These are phyloP conservation scores for Aspergillus spinulosporus DNA, from an alignment of 2,329 filamentous ascomycete species.

Conservation along the genomic window DNA sequence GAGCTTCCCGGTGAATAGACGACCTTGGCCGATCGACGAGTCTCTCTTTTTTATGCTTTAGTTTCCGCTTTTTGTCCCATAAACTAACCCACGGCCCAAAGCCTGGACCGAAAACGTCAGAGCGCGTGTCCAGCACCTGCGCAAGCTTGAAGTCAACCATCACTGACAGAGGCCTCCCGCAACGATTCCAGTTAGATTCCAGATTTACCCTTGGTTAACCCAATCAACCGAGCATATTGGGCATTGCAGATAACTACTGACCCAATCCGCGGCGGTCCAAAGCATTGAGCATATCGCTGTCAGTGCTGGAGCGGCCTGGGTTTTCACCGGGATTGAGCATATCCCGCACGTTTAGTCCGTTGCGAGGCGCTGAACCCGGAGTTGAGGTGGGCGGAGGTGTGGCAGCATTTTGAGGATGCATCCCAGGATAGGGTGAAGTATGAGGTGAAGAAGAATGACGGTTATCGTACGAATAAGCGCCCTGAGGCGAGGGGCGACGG, in stretches of 20 bases:
- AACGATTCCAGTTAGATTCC: background rate
- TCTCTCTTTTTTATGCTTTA: background rate
- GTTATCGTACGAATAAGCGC: slow-evolving; percentile 44
- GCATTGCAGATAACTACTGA: slow-evolving; percentile 23
- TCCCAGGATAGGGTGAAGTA: slow-evolving; percentile 40
- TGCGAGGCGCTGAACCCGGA: slow-evolving; percentile 36
- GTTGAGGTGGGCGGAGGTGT: slow-evolving; percentile 35
- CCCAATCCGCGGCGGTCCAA: slow-evolving; percentile 44
- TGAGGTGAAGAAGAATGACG: slow-evolving; percentile 47
- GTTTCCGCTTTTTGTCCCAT: background rate
- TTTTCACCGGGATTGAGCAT: slow-evolving; percentile 48
- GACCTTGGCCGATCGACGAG: slow-evolving; percentile 7
- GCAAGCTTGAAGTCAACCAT: background rate
- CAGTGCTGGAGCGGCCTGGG: slow-evolving; percentile 45
- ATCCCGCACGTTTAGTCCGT: slow-evolving; percentile 50
- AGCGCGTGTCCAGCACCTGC: slow-evolving; percentile 29
- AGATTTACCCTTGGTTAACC: background rate
- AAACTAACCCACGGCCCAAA: background rate
- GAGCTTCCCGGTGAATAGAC: background rate
- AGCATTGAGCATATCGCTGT: slow-evolving; percentile 53
- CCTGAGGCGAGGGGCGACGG: slow-evolving; percentile 48
- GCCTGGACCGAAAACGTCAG: background rate
- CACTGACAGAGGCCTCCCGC: background rate
- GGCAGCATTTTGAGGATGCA: slow-evolving; percentile 35
- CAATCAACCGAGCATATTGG: background rate